phyloP scores from a whole-genome alignment of 306 rosid genomes.

The Begonia masoniana region DNA sequence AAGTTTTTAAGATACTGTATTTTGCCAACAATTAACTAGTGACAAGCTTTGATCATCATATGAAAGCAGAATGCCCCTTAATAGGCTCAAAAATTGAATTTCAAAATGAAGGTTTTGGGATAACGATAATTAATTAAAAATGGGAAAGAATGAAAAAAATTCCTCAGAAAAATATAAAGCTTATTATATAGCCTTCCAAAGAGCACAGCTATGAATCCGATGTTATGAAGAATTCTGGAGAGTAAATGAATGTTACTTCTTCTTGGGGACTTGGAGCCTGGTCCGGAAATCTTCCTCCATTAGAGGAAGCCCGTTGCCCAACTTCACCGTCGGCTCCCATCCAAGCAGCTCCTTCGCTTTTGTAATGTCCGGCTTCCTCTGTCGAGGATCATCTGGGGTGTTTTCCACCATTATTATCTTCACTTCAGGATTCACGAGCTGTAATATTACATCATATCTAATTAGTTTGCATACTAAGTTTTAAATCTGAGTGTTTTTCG shows the following conservation, averaged over 20 bases:
- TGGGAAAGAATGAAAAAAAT: no score
- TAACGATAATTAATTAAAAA: no score
- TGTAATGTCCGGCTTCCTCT: slow-evolving; percentile 41
- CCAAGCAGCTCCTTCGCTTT: slow-evolving; percentile 36
- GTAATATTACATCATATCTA: slow-evolving; percentile 4
- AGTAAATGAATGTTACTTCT: background rate
- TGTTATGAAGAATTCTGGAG: background rate
- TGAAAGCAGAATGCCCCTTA: no score
- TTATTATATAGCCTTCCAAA: no score
- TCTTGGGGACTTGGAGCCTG: slow-evolving; percentile 27
- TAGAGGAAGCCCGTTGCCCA: slow-evolving; percentile 35
- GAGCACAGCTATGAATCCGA: no score
- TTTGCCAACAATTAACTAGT: no score
- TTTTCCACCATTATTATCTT: slow-evolving; percentile 21
- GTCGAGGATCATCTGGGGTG: slow-evolving; percentile 45
- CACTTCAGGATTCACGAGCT: slow-evolving; percentile 39
- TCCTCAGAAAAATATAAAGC: no score
- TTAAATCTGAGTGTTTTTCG: no score
- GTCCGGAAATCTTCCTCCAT: slow-evolving; percentile 45
- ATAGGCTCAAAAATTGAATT: no score
- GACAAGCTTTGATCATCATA: slow-evolving; percentile 1
- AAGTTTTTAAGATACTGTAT: no score
- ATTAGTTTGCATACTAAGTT: no score
- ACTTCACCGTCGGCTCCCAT: slow-evolving; percentile 40
- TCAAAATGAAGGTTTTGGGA: no score